Evolutionary conservation across 768 basidiomycete species (phyloP), one percentile per base, ranked within the genome.

Genomic region (Phanerodontia chrysosporium): DNA sequence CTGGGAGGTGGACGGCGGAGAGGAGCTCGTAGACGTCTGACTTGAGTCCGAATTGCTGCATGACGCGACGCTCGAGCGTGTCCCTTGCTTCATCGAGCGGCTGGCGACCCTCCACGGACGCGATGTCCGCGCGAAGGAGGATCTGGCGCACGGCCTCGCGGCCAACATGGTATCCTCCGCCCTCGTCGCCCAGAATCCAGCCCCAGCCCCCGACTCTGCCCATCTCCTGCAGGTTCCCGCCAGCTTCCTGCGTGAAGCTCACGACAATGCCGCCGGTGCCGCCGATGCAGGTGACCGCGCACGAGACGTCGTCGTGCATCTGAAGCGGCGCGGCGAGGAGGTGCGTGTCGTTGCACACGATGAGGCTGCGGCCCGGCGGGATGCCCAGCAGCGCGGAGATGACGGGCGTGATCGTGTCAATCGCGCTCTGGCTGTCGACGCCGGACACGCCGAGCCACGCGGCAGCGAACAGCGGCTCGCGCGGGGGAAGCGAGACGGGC

Each of bases 381-480:
- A 92, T 76, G 28, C 73, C 77, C 4, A 91, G 76, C 18, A 92
- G 78, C 2, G 67, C 66, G 1, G 87, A 80, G 45, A 92, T 73
- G 12, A 78, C 72, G 3, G 75, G 72, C 0, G 82, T 80, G 51
- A 92, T 76, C 10, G 77, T 76, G 14, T 76, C 79, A 57, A 85
- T 78, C 16, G 85, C 86, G 14, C 80, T 76, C 1, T 84, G 80
- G 10, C 87, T 88, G 70, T 93, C 92, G 28, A 90, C 87, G 32
- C 92, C 92, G 1, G 92, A 88, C 16, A 90, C 80, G 29, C 89
- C 92, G 66, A 95, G 83, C 89, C 91, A 95, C 0, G 87, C 92
- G 2, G 84, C 81, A 21, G 80, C 79, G 63, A 95, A 86, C 10
- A 67, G 36, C 14, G 70, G 71, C 18, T 72, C 75, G 22, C 68